A percentile compares a stretch with the other conserved stretches of the same genome.
Conservation (phyloP, 495 filamentous ascomycete species). For the Xylaria nigripes region DNA sequence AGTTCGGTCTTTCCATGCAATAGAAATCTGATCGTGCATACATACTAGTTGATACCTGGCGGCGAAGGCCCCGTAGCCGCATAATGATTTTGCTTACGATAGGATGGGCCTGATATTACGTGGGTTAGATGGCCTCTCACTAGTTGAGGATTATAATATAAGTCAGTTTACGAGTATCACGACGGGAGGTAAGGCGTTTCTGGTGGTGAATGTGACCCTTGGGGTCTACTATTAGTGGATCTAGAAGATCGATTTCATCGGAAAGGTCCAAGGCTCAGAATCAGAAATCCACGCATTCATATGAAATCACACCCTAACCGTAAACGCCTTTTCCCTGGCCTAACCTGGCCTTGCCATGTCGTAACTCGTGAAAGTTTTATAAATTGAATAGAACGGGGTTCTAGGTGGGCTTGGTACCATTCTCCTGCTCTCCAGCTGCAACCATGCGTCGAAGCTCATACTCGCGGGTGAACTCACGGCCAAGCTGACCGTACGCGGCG, state of each 20-base stretch:
- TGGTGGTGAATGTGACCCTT: neutral
- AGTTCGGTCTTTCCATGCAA: neutral
- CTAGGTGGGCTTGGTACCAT: slow-evolving; percentile 13
- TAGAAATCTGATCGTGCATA: slow-evolving; percentile 7
- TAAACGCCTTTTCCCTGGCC: slow-evolving; percentile 8
- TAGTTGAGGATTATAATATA: neutral
- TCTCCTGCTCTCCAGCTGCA: slow-evolving; percentile 45
- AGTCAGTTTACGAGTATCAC: slow-evolving; percentile 1
- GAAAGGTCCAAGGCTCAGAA: neutral
- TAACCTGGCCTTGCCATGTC: slow-evolving; percentile 8
- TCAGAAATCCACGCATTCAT: neutral
- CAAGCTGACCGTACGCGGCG: slow-evolving; percentile 62
- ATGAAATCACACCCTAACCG: neutral
- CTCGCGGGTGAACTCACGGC: slow-evolving; percentile 89
- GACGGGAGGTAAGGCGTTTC: neutral
- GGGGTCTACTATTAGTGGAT: slow-evolving; percentile 2
- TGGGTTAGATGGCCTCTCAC: neutral
- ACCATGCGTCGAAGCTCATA: slow-evolving; percentile 89
- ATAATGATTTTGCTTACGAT: neutral
- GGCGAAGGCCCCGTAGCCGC: slow-evolving; percentile 61
- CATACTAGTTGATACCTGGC: slow-evolving; percentile 69
- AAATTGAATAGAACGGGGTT: slow-evolving; percentile 6
- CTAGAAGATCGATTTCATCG: neutral
- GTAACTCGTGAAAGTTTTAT: slow-evolving; percentile 9
- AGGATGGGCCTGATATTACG: neutral